These are phyloP conservation scores for Stachybotrys elegans DNA, from an alignment of 2,329 filamentous ascomycete genomes.

Conservation along the genomic window DNA sequence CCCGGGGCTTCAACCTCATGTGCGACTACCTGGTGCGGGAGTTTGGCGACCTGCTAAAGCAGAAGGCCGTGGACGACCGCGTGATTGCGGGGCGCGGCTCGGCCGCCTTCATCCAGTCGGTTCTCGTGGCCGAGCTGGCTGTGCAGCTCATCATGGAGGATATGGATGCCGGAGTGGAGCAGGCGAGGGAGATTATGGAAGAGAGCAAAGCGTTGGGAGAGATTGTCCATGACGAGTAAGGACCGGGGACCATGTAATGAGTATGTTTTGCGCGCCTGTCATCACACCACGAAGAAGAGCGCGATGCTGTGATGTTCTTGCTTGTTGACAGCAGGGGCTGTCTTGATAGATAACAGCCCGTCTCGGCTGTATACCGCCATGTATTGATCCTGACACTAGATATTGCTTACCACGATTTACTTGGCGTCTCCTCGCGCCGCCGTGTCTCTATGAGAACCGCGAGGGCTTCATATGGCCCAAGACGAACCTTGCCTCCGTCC, in stretches of 20 bases:
- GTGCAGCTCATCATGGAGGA: slow-evolving; percentile 53
- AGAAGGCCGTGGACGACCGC: slow-evolving; percentile 56
- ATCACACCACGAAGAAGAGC: too few species aligned
- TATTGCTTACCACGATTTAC: background rate
- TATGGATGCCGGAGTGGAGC: slow-evolving; percentile 36
- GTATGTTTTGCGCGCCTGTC: too few species aligned
- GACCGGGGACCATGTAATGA: too few species aligned
- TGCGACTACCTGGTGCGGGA: slow-evolving; percentile 60
- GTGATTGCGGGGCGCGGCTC: slow-evolving; percentile 63
- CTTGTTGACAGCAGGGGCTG: too few species aligned
- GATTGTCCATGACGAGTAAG: slow-evolving; percentile 63
- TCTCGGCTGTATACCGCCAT: too few species aligned
- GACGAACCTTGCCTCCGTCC: slow-evolving; percentile 16
- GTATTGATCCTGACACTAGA: too few species aligned
- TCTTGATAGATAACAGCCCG: too few species aligned
- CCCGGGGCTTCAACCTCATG: slow-evolving; percentile 66
- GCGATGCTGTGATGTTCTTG: too few species aligned
- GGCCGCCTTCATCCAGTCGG: slow-evolving; percentile 65
- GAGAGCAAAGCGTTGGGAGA: slow-evolving; percentile 65
- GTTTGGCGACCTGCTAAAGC: slow-evolving; percentile 56
- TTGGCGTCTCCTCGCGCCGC: background rate
- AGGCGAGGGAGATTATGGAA: slow-evolving; percentile 52
- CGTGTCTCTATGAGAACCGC: slow-evolving; percentile 26
- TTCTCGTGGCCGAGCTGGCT: slow-evolving; percentile 69
- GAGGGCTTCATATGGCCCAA: slow-evolving; percentile 32